These are phyloP conservation scores for Tardiomyces blankii DNA, from an alignment of 1,139 yeast genomes.

Conservation along the genomic window DNA sequence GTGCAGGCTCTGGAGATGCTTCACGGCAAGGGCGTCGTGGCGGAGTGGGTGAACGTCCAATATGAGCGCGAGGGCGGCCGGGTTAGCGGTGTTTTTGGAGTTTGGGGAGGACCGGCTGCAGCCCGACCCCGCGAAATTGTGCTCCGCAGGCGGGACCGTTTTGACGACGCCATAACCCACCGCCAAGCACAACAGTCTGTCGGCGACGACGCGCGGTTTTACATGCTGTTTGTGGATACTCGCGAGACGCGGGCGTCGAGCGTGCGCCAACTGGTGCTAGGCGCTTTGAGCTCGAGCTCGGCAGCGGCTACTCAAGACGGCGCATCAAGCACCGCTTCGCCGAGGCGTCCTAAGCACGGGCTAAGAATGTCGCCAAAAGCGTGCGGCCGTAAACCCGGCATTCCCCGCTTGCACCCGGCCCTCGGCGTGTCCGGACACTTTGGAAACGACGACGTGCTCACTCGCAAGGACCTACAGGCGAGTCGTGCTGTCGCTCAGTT, in stretches of 20 bases:
- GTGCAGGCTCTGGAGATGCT: not conserved
- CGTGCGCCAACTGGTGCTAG: not conserved
- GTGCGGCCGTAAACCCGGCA: too few species aligned
- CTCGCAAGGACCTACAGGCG: not conserved
- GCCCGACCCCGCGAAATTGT: not conserved
- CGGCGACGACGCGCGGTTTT: not conserved
- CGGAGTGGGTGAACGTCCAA: not conserved
- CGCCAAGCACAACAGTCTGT: not conserved
- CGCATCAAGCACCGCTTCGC: too few species aligned
- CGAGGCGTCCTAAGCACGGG: too few species aligned
- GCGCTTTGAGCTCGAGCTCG: too few species aligned
- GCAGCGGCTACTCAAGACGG: too few species aligned
- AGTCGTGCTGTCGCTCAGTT: not conserved
- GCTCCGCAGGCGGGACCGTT: not conserved
- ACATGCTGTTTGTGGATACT: not conserved
- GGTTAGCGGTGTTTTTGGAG: not conserved
- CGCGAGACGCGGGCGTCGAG: not conserved
- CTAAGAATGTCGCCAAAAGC: too few species aligned
- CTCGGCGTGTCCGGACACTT: not conserved
- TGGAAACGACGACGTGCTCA: not conserved
- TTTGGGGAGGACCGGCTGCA: not conserved
- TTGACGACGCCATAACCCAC: not conserved
- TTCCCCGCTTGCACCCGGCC: not conserved
- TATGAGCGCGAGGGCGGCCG: not conserved
- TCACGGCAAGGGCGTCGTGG: not conserved